Evolutionary conservation across 2,329 filamentous ascomycete species (phyloP), one percentile per base, ranked within the genome.

Genomic region (Samsoniella hepiali): DNA sequence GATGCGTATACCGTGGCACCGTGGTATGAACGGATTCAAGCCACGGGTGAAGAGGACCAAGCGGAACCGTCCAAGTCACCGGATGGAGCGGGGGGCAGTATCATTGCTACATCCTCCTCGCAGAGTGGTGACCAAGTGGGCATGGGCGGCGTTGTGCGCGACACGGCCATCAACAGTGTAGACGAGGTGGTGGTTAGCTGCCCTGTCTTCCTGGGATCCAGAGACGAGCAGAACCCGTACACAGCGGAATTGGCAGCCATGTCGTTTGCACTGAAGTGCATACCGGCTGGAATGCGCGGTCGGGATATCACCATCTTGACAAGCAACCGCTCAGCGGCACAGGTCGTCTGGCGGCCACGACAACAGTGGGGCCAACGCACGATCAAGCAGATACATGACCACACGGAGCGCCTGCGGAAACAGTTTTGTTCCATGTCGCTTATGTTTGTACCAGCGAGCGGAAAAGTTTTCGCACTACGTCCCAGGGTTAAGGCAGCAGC

Each of bases 201-300:
- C 53, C 27, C 44, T 45, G n/a, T 67, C 64, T 65, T 63, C 4
- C n/a, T 67, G 11, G 64, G 63, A n/a, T 36, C 56, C 4, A 56
- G 57, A 62, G 56, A 63, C 40, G 63, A 69, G 29, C 65, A 67
- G 61, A 68, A 66, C 56, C 62, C 55, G 8, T 68, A 66, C 58
- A 65, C 49, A 11, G 67, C 65, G 45, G 65, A 65, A 58, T 64
- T 67, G 10, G 64, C 22, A 22, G 61, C 65, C 13, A 62, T 67
- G 10, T 55, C 62, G n/a, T 63, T 55, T 42, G 65, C 65, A 34
- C 45, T 68, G 6, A 47, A 50, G 40, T 65, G 47, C 44, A 65
- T 65, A 58, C 63, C 61, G 13, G n/a, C 64, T 38, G 54, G 60
- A 1, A 59, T 66, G 10, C 54, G 34, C 57, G 9, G n/a, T 32